phyloP scores from a whole-genome alignment of 257 asterid species.

The Solanum sparsipilum region DNA sequence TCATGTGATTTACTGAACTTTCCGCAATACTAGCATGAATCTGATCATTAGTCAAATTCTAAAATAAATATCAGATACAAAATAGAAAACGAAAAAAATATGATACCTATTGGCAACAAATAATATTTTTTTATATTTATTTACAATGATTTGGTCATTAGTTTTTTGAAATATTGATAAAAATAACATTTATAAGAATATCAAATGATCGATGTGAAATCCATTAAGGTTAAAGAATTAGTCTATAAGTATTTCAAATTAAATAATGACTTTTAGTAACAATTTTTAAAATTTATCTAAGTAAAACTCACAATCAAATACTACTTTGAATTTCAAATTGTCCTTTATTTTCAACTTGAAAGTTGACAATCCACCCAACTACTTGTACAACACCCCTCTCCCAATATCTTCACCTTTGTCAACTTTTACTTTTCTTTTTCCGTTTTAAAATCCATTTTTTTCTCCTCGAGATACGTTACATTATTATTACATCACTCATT shows the following conservation, averaged over 20 bases:
- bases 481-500: neutral
- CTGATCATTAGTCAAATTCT: neutral
- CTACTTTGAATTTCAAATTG: neutral
- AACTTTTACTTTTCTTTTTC: neutral
- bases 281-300: neutral
- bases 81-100: neutral
- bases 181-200: neutral
- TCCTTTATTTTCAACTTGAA: neutral
- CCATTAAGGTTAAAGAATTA: too few relatives aligned
- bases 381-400: neutral
- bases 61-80: neutral
- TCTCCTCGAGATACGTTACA: neutral
- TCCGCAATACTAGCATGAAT: neutral
- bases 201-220: neutral
- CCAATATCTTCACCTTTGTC: neutral
- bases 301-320: neutral
- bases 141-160: neutral
- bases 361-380: neutral
- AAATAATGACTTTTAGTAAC: neutral
- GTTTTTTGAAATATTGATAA: neutral
- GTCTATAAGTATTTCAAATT: neutral
- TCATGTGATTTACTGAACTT: neutral
- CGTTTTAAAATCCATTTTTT: neutral
- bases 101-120: neutral
- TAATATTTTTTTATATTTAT: neutral